phyloP scores from a whole-genome alignment of 2,329 filamentous ascomycete species.

The Colletotrichum musicola region DNA sequence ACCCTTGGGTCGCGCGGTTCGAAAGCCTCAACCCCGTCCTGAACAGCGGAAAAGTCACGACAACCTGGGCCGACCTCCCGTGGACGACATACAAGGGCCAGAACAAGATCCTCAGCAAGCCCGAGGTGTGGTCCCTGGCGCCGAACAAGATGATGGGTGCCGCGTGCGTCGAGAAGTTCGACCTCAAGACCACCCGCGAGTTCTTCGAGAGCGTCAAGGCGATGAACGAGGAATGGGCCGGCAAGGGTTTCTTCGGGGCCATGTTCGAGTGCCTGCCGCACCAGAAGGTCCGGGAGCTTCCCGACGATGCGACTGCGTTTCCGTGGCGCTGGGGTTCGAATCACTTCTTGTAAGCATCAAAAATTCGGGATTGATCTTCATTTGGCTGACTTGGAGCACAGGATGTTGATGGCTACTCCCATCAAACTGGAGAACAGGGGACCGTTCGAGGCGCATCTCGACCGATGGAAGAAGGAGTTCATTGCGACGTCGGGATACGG shows the following conservation, averaged over 20 bases:
- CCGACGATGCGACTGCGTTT: constrained; percentile 26
- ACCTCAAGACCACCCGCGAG: constrained; percentile 13
- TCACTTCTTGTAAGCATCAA: constrained; percentile 24
- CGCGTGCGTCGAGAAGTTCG: constrained; percentile 27
- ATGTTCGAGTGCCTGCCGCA: constrained; percentile 35
- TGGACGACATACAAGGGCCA: constrained; percentile 34
- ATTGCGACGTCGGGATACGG: constrained; percentile 43
- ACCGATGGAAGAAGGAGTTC: constrained; percentile 49
- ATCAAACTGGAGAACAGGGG: constrained; percentile 48
- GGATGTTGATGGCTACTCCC: constrained; percentile 48
- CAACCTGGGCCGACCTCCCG: constrained; percentile 22
- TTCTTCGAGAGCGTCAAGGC: constrained; percentile 28
- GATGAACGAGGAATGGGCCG: constrained; percentile 33
- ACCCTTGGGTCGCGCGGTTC: constrained; percentile 18
- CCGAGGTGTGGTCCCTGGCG: constrained; percentile 28
- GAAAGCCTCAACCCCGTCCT: constrained; percentile 6
- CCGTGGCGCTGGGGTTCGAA: constrained; percentile 33
- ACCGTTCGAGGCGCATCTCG: constrained; percentile 55
- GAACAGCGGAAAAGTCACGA: constrained; percentile 11
- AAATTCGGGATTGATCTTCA: neutral
- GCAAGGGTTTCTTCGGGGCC: constrained; percentile 29
- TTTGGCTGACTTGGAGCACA: constrained; percentile 26
- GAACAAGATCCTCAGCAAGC: constrained; percentile 30
- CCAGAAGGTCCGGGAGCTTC: constrained; percentile 26
- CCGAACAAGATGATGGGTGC: constrained; percentile 37